These are phyloP conservation scores for Lichtheimia ornata DNA, from an alignment of 371 early-diverging fungal species.

Conservation along the genomic window DNA sequence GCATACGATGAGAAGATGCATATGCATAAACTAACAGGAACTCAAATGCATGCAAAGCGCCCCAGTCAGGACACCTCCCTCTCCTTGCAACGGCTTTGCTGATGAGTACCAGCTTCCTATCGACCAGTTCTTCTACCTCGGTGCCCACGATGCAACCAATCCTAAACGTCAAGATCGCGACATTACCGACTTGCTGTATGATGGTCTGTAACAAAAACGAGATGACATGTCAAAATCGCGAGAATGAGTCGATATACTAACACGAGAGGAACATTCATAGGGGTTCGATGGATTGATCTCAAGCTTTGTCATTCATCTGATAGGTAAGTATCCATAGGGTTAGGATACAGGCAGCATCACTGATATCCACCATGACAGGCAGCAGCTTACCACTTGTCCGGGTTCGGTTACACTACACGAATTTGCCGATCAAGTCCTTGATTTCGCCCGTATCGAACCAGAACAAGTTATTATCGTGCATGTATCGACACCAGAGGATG, in stretches of 20 bases:
- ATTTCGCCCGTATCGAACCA: conserved; percentile 20
- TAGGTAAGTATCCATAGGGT: background rate
- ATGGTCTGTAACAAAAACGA: conserved; percentile 15
- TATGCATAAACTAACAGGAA: background rate
- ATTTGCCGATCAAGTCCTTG: conserved; percentile 23
- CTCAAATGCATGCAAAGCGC: conserved; percentile 4
- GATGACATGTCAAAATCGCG: too few species aligned
- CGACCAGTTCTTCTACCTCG: conserved; percentile 38
- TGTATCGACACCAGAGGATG: conserved; percentile 7
- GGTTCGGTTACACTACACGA: conserved; percentile 14
- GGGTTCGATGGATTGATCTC: conserved; percentile 18
- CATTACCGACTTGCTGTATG: conserved; percentile 26
- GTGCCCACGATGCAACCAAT: conserved; percentile 22
- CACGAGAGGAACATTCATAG: background rate
- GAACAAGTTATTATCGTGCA: conserved; percentile 36
- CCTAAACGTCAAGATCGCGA: conserved; percentile 13
- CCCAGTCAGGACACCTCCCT: conserved; percentile 9
- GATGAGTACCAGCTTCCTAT: conserved; percentile 32
- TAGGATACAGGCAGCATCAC: background rate
- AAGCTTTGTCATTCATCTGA: conserved; percentile 15
- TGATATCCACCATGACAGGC: too few species aligned
- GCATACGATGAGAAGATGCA: background rate
- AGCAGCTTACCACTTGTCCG: background rate
- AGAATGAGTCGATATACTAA: too few species aligned
- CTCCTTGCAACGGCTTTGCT: conserved; percentile 42